Evolutionary conservation across 768 basidiomycete species (phyloP), one percentile per base, ranked within the genome.

Genomic region (Rhizopogon vinicolor): DNA sequence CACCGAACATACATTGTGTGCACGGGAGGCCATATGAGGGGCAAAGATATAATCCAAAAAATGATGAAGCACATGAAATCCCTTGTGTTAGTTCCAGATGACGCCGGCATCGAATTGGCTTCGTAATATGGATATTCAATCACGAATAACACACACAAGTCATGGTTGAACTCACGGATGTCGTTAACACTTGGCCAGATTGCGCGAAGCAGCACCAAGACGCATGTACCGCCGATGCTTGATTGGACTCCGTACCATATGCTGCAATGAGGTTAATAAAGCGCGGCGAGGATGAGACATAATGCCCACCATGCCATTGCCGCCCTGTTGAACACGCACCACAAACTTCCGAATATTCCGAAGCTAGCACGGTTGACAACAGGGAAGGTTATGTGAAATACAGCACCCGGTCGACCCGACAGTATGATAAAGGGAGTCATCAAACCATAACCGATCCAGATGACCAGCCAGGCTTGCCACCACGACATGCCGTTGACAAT

Each of bases 401-500:
- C 74, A 1, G 87, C 87, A 42, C 87, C 87, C 5, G 85, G 85
- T 22, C 84, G 77, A 13, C 85, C 87, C 65, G 87, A 88, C 53
- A 86, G 64, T 12, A 83, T 82, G 54, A 91, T 77, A 71, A 91
- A 85, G 0, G 82, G 81, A 1, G 84, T 81, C 16, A 81, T 78
- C 53, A 83, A 58, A 1, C 64, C 81, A 68, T 76, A 85, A 41
- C 75, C 81, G 33, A 85, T 58, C 83, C 82, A 85, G n/a, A 85
- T 83, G 53, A 80, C 86, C 54, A 89, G 75, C 84, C 87, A 86
- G 9, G 88, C 83, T 68, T 88, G 85, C 86, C 86, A 89, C 86
- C 85, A 87, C 0, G 82, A 84, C 7, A 88, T 75, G 10, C 83
- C 84, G 10, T 81, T 70, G 57, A 83, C 78, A 19, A 85, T 74